phyloP scores from a whole-genome alignment of 352 stramenopile species.

The Pythium sukuiense region DNA sequence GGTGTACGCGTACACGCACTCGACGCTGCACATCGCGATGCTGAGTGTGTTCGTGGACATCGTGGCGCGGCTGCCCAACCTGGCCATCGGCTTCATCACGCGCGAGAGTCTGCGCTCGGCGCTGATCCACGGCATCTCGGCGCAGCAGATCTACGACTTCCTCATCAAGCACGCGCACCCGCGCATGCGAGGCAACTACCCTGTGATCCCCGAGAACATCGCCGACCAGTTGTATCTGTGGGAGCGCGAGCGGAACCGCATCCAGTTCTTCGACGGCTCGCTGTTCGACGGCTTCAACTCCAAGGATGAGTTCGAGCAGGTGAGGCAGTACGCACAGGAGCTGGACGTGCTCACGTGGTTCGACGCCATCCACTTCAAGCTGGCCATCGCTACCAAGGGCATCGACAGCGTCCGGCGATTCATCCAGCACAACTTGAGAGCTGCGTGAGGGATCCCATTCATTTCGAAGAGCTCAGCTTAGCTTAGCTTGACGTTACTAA shows the following conservation, averaged over 20 bases:
- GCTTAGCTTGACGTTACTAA: no score
- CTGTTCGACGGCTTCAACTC: constrained; percentile 88
- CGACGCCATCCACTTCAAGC: constrained; percentile 79
- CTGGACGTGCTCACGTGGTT: constrained; percentile 82
- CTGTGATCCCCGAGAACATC: constrained; percentile 88
- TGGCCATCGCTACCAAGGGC: constrained; percentile 58
- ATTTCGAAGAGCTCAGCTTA: no score
- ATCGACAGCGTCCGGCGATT: constrained; percentile 72
- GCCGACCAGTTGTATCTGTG: constrained; percentile 91
- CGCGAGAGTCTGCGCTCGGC: constrained; percentile 87
- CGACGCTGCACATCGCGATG: constrained; percentile 91
- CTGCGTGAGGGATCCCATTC: no score
- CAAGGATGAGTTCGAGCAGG: constrained; percentile 83
- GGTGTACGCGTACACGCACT: constrained; percentile 89
- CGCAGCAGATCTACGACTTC: constrained; percentile 92
- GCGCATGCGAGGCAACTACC: constrained; percentile 71
- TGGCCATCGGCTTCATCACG: constrained; percentile 91
- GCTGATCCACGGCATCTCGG: constrained; percentile 89
- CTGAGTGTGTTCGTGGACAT: constrained; percentile 91
- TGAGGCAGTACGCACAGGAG: constrained; percentile 63
- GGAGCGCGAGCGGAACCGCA: constrained; percentile 89
- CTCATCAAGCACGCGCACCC: constrained; percentile 87
- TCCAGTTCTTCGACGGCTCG: constrained; percentile 79
- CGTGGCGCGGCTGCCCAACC: constrained; percentile 85
- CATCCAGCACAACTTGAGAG: constrained; percentile 58